Evolutionary conservation across 345 rosid species (phyloP).

Genomic region (Excoecaria agallocha): DNA sequence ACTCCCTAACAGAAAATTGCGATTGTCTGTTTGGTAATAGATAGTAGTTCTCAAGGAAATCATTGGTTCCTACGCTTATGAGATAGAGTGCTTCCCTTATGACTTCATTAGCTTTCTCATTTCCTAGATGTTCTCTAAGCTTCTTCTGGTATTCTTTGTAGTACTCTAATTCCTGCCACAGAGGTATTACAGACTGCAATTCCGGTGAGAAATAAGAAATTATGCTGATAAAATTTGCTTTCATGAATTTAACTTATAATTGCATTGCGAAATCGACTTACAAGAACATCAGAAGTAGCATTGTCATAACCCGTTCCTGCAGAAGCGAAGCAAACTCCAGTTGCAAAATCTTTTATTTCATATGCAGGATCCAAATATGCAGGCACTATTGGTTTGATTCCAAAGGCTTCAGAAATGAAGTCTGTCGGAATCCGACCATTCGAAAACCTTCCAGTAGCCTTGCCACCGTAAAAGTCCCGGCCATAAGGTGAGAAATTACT

Average conservation of each 20-base stretch:
- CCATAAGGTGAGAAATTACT: slow-evolving; percentile 21
- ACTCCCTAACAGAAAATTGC: slow-evolving; percentile 1
- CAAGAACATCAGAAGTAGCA: slow-evolving; percentile 22
- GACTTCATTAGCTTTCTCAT: slow-evolving; percentile 8
- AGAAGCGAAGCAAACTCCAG: slow-evolving; percentile 24
- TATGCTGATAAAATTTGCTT: not conserved
- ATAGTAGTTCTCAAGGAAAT: slow-evolving; percentile 21
- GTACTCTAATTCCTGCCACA: slow-evolving; percentile 15
- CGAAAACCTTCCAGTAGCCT: slow-evolving; percentile 16
- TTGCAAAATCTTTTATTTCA: slow-evolving; percentile 19
- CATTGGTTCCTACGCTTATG: slow-evolving; percentile 21
- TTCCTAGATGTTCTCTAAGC: slow-evolving; percentile 13
- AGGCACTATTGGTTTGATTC: slow-evolving; percentile 14
- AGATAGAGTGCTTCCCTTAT: slow-evolving; percentile 16
- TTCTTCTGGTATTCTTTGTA: slow-evolving; percentile 16
- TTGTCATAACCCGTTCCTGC: slow-evolving; percentile 23
- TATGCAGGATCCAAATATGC: slow-evolving; percentile 17
- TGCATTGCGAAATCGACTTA: not conserved
- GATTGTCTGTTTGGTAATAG: not conserved
- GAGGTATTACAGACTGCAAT: slow-evolving; percentile 21
- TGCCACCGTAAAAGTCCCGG: slow-evolving; percentile 11
- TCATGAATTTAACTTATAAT: not conserved
- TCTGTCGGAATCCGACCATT: slow-evolving; percentile 19
- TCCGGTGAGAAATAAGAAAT: not conserved
- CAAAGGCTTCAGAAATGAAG: slow-evolving; percentile 20